Evolutionary conservation across 2,329 filamentous ascomycete genomes (phyloP), one percentile per base, ranked within the genome.

Genomic region (Fusarium sp.): DNA sequence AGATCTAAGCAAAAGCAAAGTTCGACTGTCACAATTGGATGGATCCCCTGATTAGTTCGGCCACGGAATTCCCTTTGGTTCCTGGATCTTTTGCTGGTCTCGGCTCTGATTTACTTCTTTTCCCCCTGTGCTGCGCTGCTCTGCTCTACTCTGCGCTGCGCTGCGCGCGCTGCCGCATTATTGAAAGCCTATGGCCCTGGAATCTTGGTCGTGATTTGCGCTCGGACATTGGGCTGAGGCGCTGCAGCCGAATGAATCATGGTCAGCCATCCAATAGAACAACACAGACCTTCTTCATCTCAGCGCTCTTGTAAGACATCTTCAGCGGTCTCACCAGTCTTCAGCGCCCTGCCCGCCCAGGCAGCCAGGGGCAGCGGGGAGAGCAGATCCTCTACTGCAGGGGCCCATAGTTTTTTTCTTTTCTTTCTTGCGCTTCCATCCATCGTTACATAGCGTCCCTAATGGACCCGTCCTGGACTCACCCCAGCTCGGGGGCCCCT

Each of bases 301-400:
- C 57, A 40, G 31, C 43, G 49, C n/a, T 24, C 47, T 69, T 50
- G 33, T 31, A 53, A 62, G 62, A 67, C 56, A 67, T 67, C 66
- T 69, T 69, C 66, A 69, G 66, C 61, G 52, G 66, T 45, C 53
- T 67, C 57, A 54, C 26, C 56, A 55, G 45, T 46, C 53, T 50
- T 22, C 67, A 70, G 67, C 58, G 66, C 62, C 58, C 57, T 46
- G 58, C 28, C 40, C 38, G 43, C 28, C 26, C 33, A 36, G 47
- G 15, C 33, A 21, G 26, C 28, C 31, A 45, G 34, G 52, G 50
- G 53, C 42, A 50, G 55, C 33, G 42, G 61, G 53, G 47, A 65
- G 62, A 17, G 56, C 56, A 67, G 66, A 67, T 69, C 66, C 66
- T 67, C 66, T 70, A 62, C 56, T 70, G 57, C 57, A 69, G 57